A percentile compares a stretch with the other conserved stretches of the same genome.
These are phyloP conservation scores for Didymella keratinophila DNA, from an alignment of 2,329 filamentous ascomycete genomes.

Conservation along the genomic window DNA sequence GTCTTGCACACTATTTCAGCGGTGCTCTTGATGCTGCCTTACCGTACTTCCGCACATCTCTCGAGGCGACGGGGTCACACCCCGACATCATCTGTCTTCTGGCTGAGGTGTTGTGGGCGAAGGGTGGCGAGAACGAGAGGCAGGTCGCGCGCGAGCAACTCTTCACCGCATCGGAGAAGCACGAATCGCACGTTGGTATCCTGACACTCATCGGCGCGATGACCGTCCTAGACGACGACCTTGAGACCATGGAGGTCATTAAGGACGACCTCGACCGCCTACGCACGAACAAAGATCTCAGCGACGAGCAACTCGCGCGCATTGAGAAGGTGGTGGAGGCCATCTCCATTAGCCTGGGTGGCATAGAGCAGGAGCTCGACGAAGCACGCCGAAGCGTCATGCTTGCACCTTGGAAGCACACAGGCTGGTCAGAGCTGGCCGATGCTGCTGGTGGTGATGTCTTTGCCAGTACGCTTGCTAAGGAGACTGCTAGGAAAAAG, in stretches of 20 bases:
- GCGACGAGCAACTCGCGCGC: slow-evolving; percentile 68
- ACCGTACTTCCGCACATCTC: slow-evolving; percentile 78
- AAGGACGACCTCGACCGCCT: slow-evolving; percentile 77
- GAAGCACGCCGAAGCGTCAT: slow-evolving; percentile 81
- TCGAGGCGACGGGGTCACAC: slow-evolving; percentile 77
- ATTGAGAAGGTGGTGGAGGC: slow-evolving; percentile 80
- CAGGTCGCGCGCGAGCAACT: slow-evolving; percentile 80
- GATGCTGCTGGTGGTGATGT: slow-evolving; percentile 57
- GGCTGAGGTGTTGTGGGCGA: slow-evolving; percentile 92
- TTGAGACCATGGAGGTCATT: slow-evolving; percentile 81
- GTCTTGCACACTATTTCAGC: slow-evolving; percentile 80
- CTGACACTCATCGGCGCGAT: slow-evolving; percentile 85
- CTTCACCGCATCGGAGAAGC: slow-evolving; percentile 77
- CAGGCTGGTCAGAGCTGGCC: slow-evolving; percentile 81
- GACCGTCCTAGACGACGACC: slow-evolving; percentile 80
- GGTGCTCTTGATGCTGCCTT: slow-evolving; percentile 73
- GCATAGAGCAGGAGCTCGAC: slow-evolving; percentile 60
- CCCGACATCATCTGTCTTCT: slow-evolving; percentile 88
- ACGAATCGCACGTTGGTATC: slow-evolving; percentile 79
- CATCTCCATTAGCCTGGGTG: slow-evolving; percentile 67
- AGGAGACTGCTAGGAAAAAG: slow-evolving; percentile 77
- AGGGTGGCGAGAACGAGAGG: slow-evolving; percentile 76
- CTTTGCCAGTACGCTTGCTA: slow-evolving; percentile 76
- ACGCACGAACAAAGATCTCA: slow-evolving; percentile 71
- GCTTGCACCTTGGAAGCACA: slow-evolving; percentile 78